A percentile compares a stretch with the other conserved stretches of the same genome.
These are phyloP conservation scores for Perilla frutescens DNA, from an alignment of 257 asterid species.

Conservation along the genomic window DNA sequence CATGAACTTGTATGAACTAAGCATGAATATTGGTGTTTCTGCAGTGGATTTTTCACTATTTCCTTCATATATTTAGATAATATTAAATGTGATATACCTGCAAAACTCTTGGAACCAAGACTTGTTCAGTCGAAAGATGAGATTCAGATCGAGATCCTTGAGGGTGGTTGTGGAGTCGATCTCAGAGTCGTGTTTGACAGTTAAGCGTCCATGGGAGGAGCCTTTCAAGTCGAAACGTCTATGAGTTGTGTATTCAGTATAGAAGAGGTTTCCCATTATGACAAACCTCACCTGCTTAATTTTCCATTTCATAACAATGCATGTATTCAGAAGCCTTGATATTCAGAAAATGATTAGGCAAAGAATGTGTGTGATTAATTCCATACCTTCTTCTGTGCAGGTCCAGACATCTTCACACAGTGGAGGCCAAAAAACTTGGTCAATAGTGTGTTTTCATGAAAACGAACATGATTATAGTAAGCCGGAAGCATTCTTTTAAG, in stretches of 20 bases:
- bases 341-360: background rate
- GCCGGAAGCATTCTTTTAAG: slow-evolving; percentile 88
- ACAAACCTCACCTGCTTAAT: slow-evolving; percentile 80
- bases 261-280: slow-evolving; percentile 91
- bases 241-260: slow-evolving; percentile 72
- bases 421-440: slow-evolving; percentile 91
- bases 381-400: slow-evolving; percentile 87
- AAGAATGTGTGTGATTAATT: background rate
- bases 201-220: slow-evolving; percentile 86
- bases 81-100: slow-evolving; percentile 47
- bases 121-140: slow-evolving; percentile 73
- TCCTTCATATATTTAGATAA: too few relatives aligned
- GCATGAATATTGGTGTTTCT: too few relatives aligned
- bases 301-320: slow-evolving; percentile 26
- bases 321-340: background rate
- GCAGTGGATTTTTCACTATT: too few relatives aligned
- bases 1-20: background rate
- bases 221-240: slow-evolving; percentile 92
- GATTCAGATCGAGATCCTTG: slow-evolving; percentile 93
- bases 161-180: slow-evolving; percentile 84
- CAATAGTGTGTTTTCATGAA: slow-evolving; percentile 73
- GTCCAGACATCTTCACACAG: slow-evolving; percentile 83
- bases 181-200: slow-evolving; percentile 70
- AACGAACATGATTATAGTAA: slow-evolving; percentile 81
- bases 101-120: slow-evolving; percentile 74